Evolutionary conservation across 1,284 basidiomycete species (phyloP), one percentile per base, ranked within the genome.

Genomic region (Ganoderma multipileum): DNA sequence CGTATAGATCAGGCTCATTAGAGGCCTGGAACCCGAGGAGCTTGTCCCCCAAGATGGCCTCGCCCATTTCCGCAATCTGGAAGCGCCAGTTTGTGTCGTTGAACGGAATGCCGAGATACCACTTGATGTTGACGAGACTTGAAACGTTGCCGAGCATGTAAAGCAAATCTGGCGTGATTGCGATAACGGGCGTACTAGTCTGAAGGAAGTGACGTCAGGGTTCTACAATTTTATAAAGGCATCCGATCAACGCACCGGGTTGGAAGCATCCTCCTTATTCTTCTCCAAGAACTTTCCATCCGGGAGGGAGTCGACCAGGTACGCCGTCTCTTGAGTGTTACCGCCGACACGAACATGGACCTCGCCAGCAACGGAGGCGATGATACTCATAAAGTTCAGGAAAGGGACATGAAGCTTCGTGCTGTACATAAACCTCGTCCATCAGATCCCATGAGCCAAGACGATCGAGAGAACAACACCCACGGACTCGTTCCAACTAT

Each of bases 1-100:
- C 68, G 44, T 86, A 92, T 69, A 91, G 79, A 79, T 92, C 90
- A 6, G 91, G 91, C 77, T 93, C 91, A 77, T 93, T 93, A 5
- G 87, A 89, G 12, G 81, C 82, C 74, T 89, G 86, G 44, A 91
- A 74, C 1, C 90, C 67, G 36, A 88, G 77, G 16, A 92, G 84
- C 70, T 84, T 80, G 65, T 84, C 79, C 0, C 91, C 91, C 2
- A 93, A 82, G 67, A 91, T 86, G 33, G 76, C 59, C 68, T 84
- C 79, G 2, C 81, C 82, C 30, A 77, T 77, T 55, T 81, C 83
- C 7, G 85, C 89, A 28, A 90, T 88, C 4, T 77, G 75, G 6
- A 90, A 76, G 2, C 86, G 83, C 68, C 86, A 84, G 73, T 89
- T 72, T 0, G 83, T 82, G 58, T 87, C 82, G 73, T 86, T 85